Percentiles rank a stretch among this genome's conserved stretches.
These are phyloP conservation scores for Glaciozyma martinii DNA, from an alignment of 768 basidiomycete species.

Conservation along the genomic window DNA sequence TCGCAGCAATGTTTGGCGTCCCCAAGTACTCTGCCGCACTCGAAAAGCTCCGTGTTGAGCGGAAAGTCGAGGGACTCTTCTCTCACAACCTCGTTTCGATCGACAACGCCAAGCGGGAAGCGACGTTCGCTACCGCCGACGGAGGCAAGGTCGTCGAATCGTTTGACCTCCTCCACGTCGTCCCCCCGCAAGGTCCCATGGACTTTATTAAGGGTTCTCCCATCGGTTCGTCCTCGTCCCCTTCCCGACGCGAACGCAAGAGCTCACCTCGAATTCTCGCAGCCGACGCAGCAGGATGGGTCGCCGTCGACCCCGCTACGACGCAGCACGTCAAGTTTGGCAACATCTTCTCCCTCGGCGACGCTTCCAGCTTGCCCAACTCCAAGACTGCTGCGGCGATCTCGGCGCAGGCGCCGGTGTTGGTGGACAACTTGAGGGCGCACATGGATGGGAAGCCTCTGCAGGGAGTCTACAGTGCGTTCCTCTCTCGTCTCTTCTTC, in stretches of 20 bases:
- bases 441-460: slow-evolving; percentile 63
- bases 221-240: slow-evolving; percentile 21
- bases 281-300: slow-evolving; percentile 76
- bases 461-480: slow-evolving; percentile 67
- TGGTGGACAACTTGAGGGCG: slow-evolving; percentile 77
- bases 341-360: slow-evolving; percentile 87
- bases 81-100: slow-evolving; percentile 71
- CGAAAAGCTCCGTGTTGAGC: slow-evolving; percentile 62
- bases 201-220: slow-evolving; percentile 37
- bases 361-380: slow-evolving; percentile 82
- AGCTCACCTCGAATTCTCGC: not conserved
- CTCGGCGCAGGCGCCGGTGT: slow-evolving; percentile 78
- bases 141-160: slow-evolving; percentile 50
- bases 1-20: slow-evolving; percentile 77
- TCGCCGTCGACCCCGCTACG: slow-evolving; percentile 70
- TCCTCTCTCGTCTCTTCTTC: slow-evolving; percentile 39
- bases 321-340: slow-evolving; percentile 73
- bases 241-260: not conserved
- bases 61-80: slow-evolving; percentile 73
- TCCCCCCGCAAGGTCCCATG: slow-evolving; percentile 21
- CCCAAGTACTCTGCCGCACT: slow-evolving; percentile 91
- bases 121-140: slow-evolving; percentile 74
- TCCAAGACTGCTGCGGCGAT: slow-evolving; percentile 95
- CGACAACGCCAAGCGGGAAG: slow-evolving; percentile 59
- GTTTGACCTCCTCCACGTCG: slow-evolving; percentile 32